A percentile compares a stretch with the other conserved stretches of the same genome.
These are phyloP conservation scores for Mycena leptocephala DNA, from an alignment of 768 basidiomycete genomes.

Conservation along the genomic window DNA sequence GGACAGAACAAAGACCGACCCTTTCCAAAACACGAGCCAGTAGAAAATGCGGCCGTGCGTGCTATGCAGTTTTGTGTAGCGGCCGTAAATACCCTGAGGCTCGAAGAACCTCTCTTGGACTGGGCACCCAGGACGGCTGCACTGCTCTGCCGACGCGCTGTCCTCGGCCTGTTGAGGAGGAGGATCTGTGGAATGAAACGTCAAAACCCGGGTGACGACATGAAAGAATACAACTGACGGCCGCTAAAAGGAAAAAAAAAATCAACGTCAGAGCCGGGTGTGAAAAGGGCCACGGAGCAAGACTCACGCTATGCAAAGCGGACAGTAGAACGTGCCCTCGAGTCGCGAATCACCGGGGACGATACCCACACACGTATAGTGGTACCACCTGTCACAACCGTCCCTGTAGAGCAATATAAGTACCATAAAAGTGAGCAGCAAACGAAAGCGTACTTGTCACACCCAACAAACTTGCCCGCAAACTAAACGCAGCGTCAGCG, in stretches of 20 bases:
- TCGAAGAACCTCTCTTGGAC: slow-evolving; percentile 4
- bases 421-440: too few species aligned
- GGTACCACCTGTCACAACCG: slow-evolving; percentile 21
- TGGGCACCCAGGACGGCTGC: slow-evolving; percentile 16
- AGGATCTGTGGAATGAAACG: background rate
- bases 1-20: background rate
- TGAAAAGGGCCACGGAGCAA: background rate
- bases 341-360: slow-evolving; percentile 17
- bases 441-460: slow-evolving; percentile 11
- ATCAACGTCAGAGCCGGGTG: background rate
- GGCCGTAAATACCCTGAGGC: slow-evolving; percentile 10
- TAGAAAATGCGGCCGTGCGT: background rate
- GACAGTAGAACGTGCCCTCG: slow-evolving; percentile 3
- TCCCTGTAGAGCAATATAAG: background rate
- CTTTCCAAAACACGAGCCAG: slow-evolving; percentile 28
- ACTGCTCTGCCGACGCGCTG: background rate
- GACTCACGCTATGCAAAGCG: slow-evolving; percentile 27
- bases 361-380: slow-evolving; percentile 13
- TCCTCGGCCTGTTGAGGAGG: background rate
- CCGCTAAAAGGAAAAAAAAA: background rate
- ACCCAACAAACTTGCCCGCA: slow-evolving; percentile 21
- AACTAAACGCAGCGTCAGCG: slow-evolving; percentile 1
- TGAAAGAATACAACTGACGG: background rate
- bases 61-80: slow-evolving; percentile 7
- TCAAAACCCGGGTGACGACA: background rate